Conservation (phyloP, 2,329 filamentous ascomycete species). For the Colletotrichum viniferum region DNA sequence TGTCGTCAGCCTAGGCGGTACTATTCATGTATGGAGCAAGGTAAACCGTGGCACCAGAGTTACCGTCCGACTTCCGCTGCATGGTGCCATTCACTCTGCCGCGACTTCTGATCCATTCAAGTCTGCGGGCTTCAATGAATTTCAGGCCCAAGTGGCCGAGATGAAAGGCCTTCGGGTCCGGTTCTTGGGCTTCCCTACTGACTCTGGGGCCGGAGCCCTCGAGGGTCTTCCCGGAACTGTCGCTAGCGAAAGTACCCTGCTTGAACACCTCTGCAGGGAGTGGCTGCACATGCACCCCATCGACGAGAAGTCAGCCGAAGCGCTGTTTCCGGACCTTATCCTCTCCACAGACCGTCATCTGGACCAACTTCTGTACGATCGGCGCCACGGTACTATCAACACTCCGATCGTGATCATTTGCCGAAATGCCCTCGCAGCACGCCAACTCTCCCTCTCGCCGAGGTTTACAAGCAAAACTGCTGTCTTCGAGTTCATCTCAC, state of each 20-base stretch:
- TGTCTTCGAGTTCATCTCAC: slow-evolving; percentile 40
- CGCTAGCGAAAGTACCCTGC: slow-evolving; percentile 19
- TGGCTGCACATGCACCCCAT: slow-evolving; percentile 37
- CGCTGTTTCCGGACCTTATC: slow-evolving; percentile 28
- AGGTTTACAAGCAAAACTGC: slow-evolving; percentile 21
- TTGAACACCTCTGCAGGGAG: slow-evolving; percentile 31
- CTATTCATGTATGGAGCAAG: slow-evolving; percentile 59
- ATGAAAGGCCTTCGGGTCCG: slow-evolving; percentile 35
- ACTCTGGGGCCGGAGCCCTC: background rate
- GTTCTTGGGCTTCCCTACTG: slow-evolving; percentile 22
- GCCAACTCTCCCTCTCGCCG: slow-evolving; percentile 23
- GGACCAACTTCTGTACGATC: background rate
- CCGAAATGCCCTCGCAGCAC: slow-evolving; percentile 31
- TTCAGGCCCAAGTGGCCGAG: slow-evolving; percentile 28
- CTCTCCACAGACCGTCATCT: slow-evolving; percentile 24
- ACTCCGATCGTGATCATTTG: slow-evolving; percentile 34
- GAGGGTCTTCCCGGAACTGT: background rate
- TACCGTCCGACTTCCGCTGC: slow-evolving; percentile 34
- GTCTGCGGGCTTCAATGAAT: slow-evolving; percentile 27
- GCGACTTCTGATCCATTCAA: background rate
- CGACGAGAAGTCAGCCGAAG: background rate
- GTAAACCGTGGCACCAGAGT: slow-evolving; percentile 40
- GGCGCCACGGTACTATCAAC: background rate
- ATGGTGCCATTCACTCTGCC: background rate
- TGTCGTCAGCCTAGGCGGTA: slow-evolving; percentile 60